These are phyloP conservation scores for Toxicodendron radicans DNA, from an alignment of 345 rosid genomes.

Conservation along the genomic window DNA sequence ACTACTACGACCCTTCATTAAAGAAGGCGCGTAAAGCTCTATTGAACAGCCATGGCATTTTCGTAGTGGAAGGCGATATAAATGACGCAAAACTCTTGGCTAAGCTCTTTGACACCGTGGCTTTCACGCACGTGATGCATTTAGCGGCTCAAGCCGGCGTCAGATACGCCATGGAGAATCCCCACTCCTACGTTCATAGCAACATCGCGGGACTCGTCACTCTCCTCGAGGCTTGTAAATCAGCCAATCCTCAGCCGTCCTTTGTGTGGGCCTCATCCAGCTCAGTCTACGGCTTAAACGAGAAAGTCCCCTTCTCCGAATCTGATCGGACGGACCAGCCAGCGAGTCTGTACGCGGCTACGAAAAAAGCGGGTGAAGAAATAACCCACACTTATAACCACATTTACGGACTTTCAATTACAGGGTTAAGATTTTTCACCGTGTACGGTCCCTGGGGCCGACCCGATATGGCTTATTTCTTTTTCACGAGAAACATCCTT, in stretches of 20 bases:
- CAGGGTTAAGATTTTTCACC: constrained; percentile 80
- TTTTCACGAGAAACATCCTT: constrained; percentile 56
- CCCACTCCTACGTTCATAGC: constrained; percentile 67
- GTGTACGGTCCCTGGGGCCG: constrained; percentile 91
- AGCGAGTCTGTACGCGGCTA: constrained; percentile 84
- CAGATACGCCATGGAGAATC: constrained; percentile 77
- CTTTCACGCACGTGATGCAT: constrained; percentile 86
- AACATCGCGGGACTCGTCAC: constrained; percentile 73
- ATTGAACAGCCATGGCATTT: constrained; percentile 42
- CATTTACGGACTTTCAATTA: constrained; percentile 74
- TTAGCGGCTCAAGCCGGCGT: constrained; percentile 93
- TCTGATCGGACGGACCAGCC: constrained; percentile 73
- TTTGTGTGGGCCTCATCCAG: constrained; percentile 86
- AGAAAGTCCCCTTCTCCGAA: constrained; percentile 68
- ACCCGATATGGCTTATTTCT: constrained; percentile 90
- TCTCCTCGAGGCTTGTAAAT: constrained; percentile 64
- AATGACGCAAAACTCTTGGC: constrained; percentile 58
- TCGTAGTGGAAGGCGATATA: constrained; percentile 66
- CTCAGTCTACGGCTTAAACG: constrained; percentile 80
- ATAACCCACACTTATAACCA: constrained; percentile 81
- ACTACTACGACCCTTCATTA: constrained; percentile 72
- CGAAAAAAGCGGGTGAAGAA: constrained; percentile 84
- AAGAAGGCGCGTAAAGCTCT: constrained; percentile 51
- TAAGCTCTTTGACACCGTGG: constrained; percentile 71
- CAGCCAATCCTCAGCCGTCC: constrained; percentile 79